Base-by-base conservation (phyloP, 352 stramenopile species). In the Pythium dissotocum region DNA sequence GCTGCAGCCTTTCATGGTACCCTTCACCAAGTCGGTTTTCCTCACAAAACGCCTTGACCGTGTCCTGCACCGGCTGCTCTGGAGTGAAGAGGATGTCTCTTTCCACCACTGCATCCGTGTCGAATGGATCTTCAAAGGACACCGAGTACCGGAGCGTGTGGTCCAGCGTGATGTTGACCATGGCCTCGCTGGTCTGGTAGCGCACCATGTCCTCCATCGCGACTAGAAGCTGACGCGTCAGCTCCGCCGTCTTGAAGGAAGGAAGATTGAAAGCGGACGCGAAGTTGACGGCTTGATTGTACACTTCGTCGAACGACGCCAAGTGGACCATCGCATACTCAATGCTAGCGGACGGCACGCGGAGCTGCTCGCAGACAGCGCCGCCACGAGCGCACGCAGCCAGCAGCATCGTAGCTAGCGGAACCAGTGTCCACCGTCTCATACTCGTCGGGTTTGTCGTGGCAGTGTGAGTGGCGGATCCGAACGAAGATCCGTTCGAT, bases 131-230 rank as follows among this genome's bases (percentile, higher is more conserved):
- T 9, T 44, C 40, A 42, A 75, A 59, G 44, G 26, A 67, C 21
- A 90, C 58, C 14, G 78, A 58, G 61, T 88, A 91, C 21, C 42
- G 36, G 28, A 91, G 69, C 32, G 72, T 77, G 59, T 72, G 75
- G 59, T 91, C 83, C 35, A 88, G 60, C 32, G 80, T 87, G 52
- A 91, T 58, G 52, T 89, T 91, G 35, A 86, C 79, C 18, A 89
- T 58, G 13, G 58, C 75, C 53, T 91, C 83, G 24, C 69, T 67
- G 42, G 78, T 72, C 1, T 77, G 70, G 12, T 85, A 49, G 18
- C 30, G 63, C 51, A 65, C 76, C 77, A 91, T 88, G 21, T 89
- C 79, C 18, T 74, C 63, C 51, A 79, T 63, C n/a, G 73, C 69
- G 4, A 69, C 75, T 4, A 77, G 63, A 6, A 89, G 51, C 35